phyloP scores from a whole-genome alignment of 768 basidiomycete genomes.

The Dendrothele bispora region DNA sequence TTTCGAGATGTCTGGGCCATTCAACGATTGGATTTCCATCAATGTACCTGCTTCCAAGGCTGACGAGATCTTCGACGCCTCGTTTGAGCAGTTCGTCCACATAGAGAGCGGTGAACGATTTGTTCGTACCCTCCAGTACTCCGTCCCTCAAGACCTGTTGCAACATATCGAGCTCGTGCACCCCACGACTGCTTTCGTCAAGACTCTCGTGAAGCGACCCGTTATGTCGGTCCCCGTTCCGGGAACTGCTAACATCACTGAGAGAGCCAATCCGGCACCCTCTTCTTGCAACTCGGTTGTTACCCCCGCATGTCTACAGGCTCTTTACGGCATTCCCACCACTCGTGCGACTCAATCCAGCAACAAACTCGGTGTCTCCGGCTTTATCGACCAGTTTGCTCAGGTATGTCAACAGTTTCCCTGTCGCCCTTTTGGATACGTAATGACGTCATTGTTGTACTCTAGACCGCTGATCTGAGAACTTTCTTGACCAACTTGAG shows the following conservation, averaged over 20 bases:
- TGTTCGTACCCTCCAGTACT: slow-evolving; percentile 37
- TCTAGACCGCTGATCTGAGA: slow-evolving; percentile 16
- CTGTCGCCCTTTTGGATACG: slow-evolving; percentile 22
- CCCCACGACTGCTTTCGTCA: slow-evolving; percentile 30
- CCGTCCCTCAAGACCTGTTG: slow-evolving; percentile 30
- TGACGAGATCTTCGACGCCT: slow-evolving; percentile 31
- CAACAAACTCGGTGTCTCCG: slow-evolving; percentile 29
- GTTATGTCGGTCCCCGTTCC: slow-evolving; percentile 14
- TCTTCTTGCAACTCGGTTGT: slow-evolving; percentile 17
- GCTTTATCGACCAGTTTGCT: slow-evolving; percentile 21
- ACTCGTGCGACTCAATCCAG: slow-evolving; percentile 26
- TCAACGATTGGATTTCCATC: slow-evolving; percentile 38
- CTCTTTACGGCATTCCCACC: slow-evolving; percentile 32
- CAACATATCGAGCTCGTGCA: slow-evolving; percentile 31
- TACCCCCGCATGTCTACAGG: slow-evolving; percentile 26
- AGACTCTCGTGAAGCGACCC: slow-evolving; percentile 12
- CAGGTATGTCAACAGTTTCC: slow-evolving; percentile 19
- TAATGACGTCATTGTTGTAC: slow-evolving; percentile 7
- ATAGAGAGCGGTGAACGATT: slow-evolving; percentile 21
- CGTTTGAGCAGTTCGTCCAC: slow-evolving; percentile 37
- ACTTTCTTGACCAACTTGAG: slow-evolving; percentile 17
- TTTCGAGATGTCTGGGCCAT: slow-evolving; percentile 33
- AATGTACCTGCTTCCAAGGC: slow-evolving; percentile 31
- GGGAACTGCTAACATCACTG: slow-evolving; percentile 10
- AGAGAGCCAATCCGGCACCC: slow-evolving; percentile 18